Percentiles rank a stretch among this genome's conserved stretches.
phyloP scores from a whole-genome alignment of 169 alveolate genomes.

The Plasmodium vivax region DNA sequence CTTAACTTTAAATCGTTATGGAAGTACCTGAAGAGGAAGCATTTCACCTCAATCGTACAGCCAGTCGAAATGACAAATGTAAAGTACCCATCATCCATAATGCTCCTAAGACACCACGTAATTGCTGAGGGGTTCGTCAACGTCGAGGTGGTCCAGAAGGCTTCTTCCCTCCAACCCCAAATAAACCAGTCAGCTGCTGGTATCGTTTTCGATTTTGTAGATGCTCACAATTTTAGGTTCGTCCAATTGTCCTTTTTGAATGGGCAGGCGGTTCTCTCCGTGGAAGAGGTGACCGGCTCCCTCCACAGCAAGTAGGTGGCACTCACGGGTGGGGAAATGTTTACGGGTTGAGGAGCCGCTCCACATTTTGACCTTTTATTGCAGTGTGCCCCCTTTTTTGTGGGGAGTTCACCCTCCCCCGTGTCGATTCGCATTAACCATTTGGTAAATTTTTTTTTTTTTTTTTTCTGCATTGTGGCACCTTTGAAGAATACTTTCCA shows the following conservation, averaged over 20 bases:
- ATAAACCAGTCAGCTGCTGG: slow-evolving; percentile 52
- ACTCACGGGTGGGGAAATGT: background rate
- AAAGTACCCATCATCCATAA: slow-evolving; percentile 30
- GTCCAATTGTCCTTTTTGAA: slow-evolving; percentile 28
- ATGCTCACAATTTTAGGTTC: slow-evolving; percentile 38
- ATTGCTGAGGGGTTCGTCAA: slow-evolving; percentile 43
- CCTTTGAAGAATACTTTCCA: slow-evolving; percentile 38
- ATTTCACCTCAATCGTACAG: slow-evolving; percentile 32
- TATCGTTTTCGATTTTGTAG: slow-evolving; percentile 43
- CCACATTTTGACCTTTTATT: background rate
- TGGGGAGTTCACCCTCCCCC: background rate
- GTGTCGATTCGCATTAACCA: background rate
- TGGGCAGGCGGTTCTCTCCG: slow-evolving; percentile 2
- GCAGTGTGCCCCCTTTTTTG: background rate
- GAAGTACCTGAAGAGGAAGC: slow-evolving; percentile 49
- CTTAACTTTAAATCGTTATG: slow-evolving; percentile 27
- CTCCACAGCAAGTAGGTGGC: slow-evolving; percentile 11
- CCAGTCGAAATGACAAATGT: slow-evolving; percentile 4
- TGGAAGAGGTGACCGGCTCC: background rate
- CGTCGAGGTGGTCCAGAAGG: slow-evolving; percentile 24
- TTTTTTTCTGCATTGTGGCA: background rate
- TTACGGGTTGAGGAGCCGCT: background rate
- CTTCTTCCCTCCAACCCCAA: background rate
- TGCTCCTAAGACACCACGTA: slow-evolving; percentile 47
- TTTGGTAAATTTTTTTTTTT: background rate